These are phyloP conservation scores for Daldinia caldariorum DNA, from an alignment of 495 filamentous ascomycete genomes.

Conservation along the genomic window DNA sequence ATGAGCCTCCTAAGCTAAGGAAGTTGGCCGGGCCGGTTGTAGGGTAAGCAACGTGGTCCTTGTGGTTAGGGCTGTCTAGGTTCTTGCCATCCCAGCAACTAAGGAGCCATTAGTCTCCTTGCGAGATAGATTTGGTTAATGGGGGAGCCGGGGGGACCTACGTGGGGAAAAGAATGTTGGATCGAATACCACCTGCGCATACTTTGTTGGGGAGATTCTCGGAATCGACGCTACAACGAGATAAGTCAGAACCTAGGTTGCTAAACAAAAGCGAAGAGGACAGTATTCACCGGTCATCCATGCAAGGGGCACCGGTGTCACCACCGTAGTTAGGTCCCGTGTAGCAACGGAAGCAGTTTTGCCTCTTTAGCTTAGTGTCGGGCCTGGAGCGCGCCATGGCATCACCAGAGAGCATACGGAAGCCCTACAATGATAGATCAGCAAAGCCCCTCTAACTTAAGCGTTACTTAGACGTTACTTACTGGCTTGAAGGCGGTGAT, in stretches of 20 bases:
- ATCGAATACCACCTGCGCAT: slow-evolving; percentile 60
- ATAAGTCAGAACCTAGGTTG: slow-evolving; percentile 12
- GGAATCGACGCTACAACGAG: slow-evolving; percentile 48
- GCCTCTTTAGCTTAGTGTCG: slow-evolving; percentile 52
- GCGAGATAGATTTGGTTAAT: neutral
- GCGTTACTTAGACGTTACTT: slow-evolving; percentile 16
- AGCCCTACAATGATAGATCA: slow-evolving; percentile 49
- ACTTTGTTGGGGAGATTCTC: slow-evolving; percentile 53
- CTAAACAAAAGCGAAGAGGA: neutral
- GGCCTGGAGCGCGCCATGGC: slow-evolving; percentile 52
- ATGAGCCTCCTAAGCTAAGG: slow-evolving; percentile 54
- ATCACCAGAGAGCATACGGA: slow-evolving; percentile 65
- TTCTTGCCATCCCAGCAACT: slow-evolving; percentile 66
- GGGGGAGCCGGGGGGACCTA: slow-evolving; percentile 29
- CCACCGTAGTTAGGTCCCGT: slow-evolving; percentile 61
- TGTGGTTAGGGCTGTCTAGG: slow-evolving; percentile 64
- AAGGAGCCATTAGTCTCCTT: slow-evolving; percentile 13
- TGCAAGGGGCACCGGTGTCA: slow-evolving; percentile 56
- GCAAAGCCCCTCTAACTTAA: neutral
- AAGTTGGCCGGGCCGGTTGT: slow-evolving; percentile 58
- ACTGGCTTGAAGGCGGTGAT: slow-evolving; percentile 65
- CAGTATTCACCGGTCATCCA: slow-evolving; percentile 46
- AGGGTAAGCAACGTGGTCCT: slow-evolving; percentile 61
- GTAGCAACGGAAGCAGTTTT: slow-evolving; percentile 62
- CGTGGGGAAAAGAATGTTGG: slow-evolving; percentile 64